A percentile compares a stretch with the other conserved stretches of the same genome.
Evolutionary conservation across 176 grass and related monocot species (phyloP).

Genomic region (Hyparrhenia diplandra): DNA sequence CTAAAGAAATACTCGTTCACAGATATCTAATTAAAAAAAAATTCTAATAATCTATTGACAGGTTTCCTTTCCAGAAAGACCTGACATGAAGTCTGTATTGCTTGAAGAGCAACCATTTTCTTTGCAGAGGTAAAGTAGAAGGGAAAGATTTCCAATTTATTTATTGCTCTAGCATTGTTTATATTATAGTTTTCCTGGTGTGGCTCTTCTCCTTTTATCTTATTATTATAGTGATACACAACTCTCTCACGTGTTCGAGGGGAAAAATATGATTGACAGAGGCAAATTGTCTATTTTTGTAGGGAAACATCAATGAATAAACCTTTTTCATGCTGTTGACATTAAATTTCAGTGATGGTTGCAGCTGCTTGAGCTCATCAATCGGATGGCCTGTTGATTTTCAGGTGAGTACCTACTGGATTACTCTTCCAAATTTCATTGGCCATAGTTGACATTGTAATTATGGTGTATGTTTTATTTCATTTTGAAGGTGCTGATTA

Average conservation of each 20-base stretch:
- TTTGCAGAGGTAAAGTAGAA: slow-evolving; percentile 62
- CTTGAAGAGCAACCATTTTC: slow-evolving; percentile 83
- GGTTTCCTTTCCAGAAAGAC: slow-evolving; percentile 84
- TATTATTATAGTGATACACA: background rate
- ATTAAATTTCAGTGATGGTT: slow-evolving; percentile 88
- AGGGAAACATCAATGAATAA: slow-evolving; percentile 80
- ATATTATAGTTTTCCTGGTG: background rate
- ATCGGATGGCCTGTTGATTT: slow-evolving; percentile 87
- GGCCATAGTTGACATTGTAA: background rate
- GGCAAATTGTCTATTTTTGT: slow-evolving; percentile 29
- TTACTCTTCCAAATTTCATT: slow-evolving; percentile 11
- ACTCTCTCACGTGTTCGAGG: background rate
- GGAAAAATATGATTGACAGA: slow-evolving; percentile 21
- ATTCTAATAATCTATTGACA: slow-evolving; percentile 34
- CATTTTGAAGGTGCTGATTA: slow-evolving; percentile 4
- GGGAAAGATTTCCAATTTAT: background rate
- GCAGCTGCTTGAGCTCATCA: slow-evolving; percentile 49
- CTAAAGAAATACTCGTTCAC: background rate
- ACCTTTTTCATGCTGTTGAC: slow-evolving; percentile 73
- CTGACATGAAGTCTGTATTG: slow-evolving; percentile 74
- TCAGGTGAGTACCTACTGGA: slow-evolving; percentile 43
- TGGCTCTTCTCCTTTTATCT: background rate
- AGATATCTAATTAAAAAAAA: background rate
- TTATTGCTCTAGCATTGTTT: background rate
- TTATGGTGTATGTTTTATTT: too few relatives aligned